Conservation (phyloP, 2,329 filamentous ascomycete genomes). For the Colletotrichum higginsianum region DNA sequence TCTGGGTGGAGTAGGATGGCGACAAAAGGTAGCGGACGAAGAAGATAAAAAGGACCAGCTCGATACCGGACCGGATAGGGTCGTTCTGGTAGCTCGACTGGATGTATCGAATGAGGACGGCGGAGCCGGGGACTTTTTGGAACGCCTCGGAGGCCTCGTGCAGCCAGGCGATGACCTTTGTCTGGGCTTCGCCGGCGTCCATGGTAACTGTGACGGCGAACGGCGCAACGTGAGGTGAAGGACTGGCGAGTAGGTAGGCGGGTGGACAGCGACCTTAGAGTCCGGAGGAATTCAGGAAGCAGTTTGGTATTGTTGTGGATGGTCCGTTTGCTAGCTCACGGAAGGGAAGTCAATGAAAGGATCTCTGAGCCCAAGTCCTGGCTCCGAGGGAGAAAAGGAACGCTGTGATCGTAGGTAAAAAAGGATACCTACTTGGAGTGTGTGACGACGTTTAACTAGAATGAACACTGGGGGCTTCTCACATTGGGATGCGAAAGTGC, state of each 20-base stretch:
- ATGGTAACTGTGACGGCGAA: conserved; percentile 54
- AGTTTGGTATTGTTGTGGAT: neutral
- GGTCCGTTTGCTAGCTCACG: neutral
- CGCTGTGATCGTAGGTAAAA: neutral
- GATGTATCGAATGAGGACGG: conserved; percentile 95
- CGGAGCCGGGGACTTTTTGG: conserved; percentile 92
- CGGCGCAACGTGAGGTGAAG: neutral
- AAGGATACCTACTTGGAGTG: neutral
- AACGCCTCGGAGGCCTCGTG: conserved; percentile 75
- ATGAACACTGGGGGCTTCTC: neutral
- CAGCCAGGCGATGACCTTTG: conserved; percentile 66
- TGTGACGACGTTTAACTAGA: no score
- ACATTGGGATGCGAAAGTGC: conserved; percentile 2
- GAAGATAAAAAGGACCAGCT: conserved; percentile 94
- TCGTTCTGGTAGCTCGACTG: conserved; percentile 98
- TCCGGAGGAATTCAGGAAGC: conserved; percentile 2
- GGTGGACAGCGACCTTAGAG: conserved; percentile 1
- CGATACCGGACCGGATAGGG: conserved; percentile 91
- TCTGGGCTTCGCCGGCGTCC: conserved; percentile 75
- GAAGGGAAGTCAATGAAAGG: neutral
- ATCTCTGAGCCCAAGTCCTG: neutral
- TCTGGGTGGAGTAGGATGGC: conserved; percentile 92
- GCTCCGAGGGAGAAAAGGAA: neutral
- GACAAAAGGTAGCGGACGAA: conserved; percentile 93
- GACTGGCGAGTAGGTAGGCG: neutral